Evolutionary conservation across 2,329 filamentous ascomycete genomes (phyloP), one percentile per base, ranked within the genome.

Genomic region (Ceratocystis alfenasii): DNA sequence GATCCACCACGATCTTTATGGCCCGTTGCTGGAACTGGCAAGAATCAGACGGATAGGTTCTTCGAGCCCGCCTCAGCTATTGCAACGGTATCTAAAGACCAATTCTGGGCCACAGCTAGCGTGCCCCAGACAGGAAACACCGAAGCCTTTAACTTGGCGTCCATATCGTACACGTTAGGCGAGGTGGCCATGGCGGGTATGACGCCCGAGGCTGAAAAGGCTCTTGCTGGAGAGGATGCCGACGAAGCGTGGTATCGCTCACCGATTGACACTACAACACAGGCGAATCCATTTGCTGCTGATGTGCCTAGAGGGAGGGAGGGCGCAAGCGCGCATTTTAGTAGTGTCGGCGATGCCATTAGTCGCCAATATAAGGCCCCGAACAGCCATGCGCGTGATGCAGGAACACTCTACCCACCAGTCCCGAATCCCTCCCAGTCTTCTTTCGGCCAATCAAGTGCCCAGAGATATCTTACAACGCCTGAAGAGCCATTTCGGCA

Each of bases 61-160:
- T 8, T 53, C 65, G 36, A 45, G 61, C 61, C 61, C 12, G 44
- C 25, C 15, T 63, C 61, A 25, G 61, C 61, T 17, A 46, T 62
- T 62, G 44, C 55, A 30, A 5, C 17, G 17, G 33, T n/a, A n/a
- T 36, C 55, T n/a, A 59, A 59, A n/a, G 65, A 67, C 53, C 61
- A 44, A 17, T 67, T 67, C 60, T 67, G 66, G 66, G 36, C 63
- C 6, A 65, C 63, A 3, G 63, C 63, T 8, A 33, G n/a, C n/a
- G 60, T 67, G 48, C 66, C 66, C n/a, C 66, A 67, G 63, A 67
- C 66, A 5, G 66, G 63, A 28, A 67, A 67, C 55, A 67, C 66
- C 3, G 66, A 67, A 20, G 66, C 66, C 20, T 67, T 67, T 12
- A 66, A 68, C n/a, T 48, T 68, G 53, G 64, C 64, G 17, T 66